A percentile compares a stretch with the other conserved stretches of the same genome.
Conservation (phyloP, 768 basidiomycete species). For the Crassisporium funariophilum region DNA sequence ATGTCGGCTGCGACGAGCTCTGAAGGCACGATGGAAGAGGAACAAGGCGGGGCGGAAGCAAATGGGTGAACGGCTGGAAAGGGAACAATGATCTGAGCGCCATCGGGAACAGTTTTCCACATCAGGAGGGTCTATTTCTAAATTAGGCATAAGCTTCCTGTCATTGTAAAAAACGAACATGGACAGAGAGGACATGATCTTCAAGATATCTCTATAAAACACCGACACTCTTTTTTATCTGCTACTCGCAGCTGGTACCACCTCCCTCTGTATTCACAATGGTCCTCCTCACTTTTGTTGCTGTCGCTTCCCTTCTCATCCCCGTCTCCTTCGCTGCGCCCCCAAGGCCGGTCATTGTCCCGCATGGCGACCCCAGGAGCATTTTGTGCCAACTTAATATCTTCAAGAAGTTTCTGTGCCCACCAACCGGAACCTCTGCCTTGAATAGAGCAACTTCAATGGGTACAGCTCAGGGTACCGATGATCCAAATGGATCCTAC, state of each 20-base stretch:
- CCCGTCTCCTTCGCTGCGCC: slow-evolving; percentile 35
- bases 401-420: slow-evolving; percentile 44
- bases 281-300: slow-evolving; percentile 22
- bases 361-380: slow-evolving; percentile 37
- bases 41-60: no score
- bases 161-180: slow-evolving; percentile 9
- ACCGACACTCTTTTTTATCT: slow-evolving; percentile 2
- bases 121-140: slow-evolving; percentile 17
- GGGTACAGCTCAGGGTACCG: slow-evolving; percentile 57
- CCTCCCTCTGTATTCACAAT: slow-evolving; percentile 7
- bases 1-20: no score
- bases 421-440: slow-evolving; percentile 29
- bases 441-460: slow-evolving; percentile 46
- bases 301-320: slow-evolving; percentile 31
- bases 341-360: slow-evolving; percentile 32
- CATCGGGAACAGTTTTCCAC: slow-evolving; percentile 12
- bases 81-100: slow-evolving; percentile 21
- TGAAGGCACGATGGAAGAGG: no score
- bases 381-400: slow-evolving; percentile 51
- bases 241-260: neutral
- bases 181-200: no score
- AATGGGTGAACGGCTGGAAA: slow-evolving; percentile 12
- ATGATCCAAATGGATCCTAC: slow-evolving; percentile 48
- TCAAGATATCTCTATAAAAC: slow-evolving; percentile 7
- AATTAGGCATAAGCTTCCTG: slow-evolving; percentile 18